These are phyloP conservation scores for Colletotrichum echinochloae DNA, from an alignment of 2,329 filamentous ascomycete genomes.

Conservation along the genomic window DNA sequence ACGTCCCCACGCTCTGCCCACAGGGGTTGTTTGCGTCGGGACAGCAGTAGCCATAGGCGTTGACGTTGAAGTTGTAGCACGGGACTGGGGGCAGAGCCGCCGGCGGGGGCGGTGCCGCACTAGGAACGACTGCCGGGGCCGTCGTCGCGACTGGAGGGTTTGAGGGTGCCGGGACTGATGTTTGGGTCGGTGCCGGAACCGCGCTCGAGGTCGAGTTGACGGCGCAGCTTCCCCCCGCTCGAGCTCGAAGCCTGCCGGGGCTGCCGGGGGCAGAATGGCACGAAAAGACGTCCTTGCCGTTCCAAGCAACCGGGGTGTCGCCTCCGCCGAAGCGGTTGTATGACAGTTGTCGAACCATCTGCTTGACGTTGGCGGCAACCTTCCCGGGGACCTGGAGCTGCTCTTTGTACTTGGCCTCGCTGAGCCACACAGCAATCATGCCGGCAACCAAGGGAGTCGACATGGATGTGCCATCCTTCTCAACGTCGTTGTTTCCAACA, in stretches of 20 bases:
- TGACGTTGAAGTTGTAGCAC: constrained; percentile 7
- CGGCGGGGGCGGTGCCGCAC: background rate
- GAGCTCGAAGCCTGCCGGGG: background rate
- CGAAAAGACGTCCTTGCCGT: background rate
- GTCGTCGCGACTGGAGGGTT: background rate
- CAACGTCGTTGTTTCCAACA: background rate
- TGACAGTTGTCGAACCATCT: background rate
- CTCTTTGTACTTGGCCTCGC: background rate
- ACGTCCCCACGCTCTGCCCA: background rate
- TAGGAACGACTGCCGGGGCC: background rate
- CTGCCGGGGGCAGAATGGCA: background rate
- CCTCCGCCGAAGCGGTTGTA: background rate
- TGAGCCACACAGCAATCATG: background rate
- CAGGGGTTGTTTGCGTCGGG: background rate
- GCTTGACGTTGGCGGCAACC: background rate
- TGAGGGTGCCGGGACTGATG: background rate
- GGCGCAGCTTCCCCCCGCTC: background rate
- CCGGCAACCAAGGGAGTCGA: background rate
- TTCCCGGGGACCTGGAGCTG: background rate
- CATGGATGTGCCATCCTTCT: background rate
- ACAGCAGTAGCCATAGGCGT: constrained; percentile 1
- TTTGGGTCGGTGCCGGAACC: background rate
- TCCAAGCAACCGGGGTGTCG: background rate
- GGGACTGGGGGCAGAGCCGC: background rate
- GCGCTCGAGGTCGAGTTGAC: background rate